phyloP scores from a whole-genome alignment of 352 stramenopile species.

The Albugo laibachii region DNA sequence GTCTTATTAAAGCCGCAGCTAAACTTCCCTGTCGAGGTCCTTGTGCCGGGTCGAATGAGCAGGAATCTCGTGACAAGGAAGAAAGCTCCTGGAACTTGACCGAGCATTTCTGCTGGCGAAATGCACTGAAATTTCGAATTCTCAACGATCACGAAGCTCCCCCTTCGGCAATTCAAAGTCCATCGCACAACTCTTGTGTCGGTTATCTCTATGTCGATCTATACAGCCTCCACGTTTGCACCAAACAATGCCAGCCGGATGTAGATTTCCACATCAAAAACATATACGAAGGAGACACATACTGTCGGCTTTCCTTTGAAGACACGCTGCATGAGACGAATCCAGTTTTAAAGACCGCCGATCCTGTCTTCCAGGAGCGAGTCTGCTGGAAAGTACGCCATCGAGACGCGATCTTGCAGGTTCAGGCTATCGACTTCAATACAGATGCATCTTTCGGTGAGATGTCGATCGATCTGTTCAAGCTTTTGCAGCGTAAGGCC shows the following conservation, averaged over 20 bases:
- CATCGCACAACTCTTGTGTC: conserved; percentile 4
- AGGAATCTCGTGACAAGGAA: no score
- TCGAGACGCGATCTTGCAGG: conserved; percentile 30
- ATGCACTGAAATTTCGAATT: no score
- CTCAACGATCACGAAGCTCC: conserved; percentile 13
- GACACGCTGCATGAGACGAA: conserved; percentile 53
- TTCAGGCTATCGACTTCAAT: conserved; percentile 75
- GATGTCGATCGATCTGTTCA: conserved; percentile 46
- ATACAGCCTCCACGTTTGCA: conserved; percentile 59
- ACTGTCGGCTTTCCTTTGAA: conserved; percentile 55
- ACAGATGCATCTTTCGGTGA: conserved; percentile 50
- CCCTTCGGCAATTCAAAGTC: not conserved
- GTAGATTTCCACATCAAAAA: conserved; percentile 64
- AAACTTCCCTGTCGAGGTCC: no score
- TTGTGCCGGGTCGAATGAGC: no score
- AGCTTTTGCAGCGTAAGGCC: conserved; percentile 53
- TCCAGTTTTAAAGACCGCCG: conserved; percentile 65
- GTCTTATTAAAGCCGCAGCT: conserved; percentile 50
- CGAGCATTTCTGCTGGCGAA: no score
- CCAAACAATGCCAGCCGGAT: conserved; percentile 47
- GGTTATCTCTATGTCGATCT: conserved; percentile 60
- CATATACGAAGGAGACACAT: conserved; percentile 74
- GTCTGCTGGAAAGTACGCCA: conserved; percentile 49
- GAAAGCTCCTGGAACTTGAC: no score
- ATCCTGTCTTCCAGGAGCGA: conserved; percentile 73